Evolutionary conservation across 108 stramenopile species (phyloP), one percentile per base, ranked within the genome.

Genomic region (Skeletonema tropicum): DNA sequence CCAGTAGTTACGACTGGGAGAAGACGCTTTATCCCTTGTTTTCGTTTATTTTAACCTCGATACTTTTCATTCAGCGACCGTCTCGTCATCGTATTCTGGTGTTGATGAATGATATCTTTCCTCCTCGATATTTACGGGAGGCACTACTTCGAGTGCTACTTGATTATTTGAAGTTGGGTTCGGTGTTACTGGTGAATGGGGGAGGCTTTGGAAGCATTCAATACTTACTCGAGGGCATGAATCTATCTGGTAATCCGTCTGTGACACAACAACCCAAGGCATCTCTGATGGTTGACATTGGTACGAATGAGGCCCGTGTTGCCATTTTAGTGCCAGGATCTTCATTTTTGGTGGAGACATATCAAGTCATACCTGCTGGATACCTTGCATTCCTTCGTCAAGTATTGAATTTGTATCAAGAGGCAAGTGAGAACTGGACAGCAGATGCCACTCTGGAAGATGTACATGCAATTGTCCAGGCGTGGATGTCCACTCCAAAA

Each of bases 1-100:
- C 26, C 31, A 67, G 60, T 6, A 60, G 21, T 12, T 63, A 73
- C 35, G 79, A 80, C n/a, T 80, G 79, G 79, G 79, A 80, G 64
- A 55, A 57, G 36, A 69, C 72, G 3, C 68, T 80, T 4, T 69
- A 80, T 72, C 71, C 66, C 6, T 29, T 80, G 30, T 69, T 80
- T 64, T 73, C 72, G 0, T 73, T 69, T 63, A 48, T 74, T 3
- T 31, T 80, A 32, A 80, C 79, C 19, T 80, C 79, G 6, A 66
- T 80, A 9, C 57, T 80, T 7, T 80, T 73, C 60, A 38, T 80
- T 31, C 72, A 72, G 48, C 79, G 79, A 5, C 72, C 79, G 9
- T 70, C 79, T 29, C 79, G 79, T 48, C 72, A 80, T 69, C 79
- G 79, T 5, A 70, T 80, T 13, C 29, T 80, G 19, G 21, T 80